These are phyloP conservation scores for Acidomyces sp. DNA, from an alignment of 495 filamentous ascomycete species.

Conservation along the genomic window DNA sequence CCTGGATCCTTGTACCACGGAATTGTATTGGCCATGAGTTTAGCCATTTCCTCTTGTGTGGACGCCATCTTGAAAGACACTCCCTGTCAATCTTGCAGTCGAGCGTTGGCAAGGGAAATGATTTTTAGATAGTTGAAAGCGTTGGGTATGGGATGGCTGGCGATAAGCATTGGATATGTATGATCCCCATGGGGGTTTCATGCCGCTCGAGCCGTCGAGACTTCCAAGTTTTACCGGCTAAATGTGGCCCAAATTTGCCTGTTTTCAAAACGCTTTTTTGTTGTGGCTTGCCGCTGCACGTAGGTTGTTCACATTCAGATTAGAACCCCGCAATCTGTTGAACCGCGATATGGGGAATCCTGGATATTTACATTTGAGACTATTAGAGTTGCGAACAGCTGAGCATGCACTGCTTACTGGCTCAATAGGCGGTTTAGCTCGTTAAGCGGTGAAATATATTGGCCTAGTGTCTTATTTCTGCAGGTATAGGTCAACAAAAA, in stretches of 20 bases:
- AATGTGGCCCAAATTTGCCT: not conserved
- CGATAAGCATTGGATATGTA: not conserved
- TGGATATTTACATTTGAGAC: too few relatives aligned
- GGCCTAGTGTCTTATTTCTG: too few relatives aligned
- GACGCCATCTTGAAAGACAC: conserved; percentile 1
- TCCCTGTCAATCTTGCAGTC: not conserved
- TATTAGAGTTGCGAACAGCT: too few relatives aligned
- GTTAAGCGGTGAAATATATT: too few relatives aligned
- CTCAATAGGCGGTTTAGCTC: too few relatives aligned
- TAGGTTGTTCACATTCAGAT: too few relatives aligned
- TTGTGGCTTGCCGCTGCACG: too few relatives aligned
- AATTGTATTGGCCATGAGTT: conserved; percentile 2
- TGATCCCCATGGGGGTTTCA: not conserved
- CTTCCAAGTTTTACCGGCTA: not conserved
- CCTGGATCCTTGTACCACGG: conserved; percentile 4
- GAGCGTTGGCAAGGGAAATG: not conserved
- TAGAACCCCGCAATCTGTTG: too few relatives aligned
- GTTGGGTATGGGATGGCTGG: not conserved
- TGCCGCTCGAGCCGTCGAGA: not conserved
- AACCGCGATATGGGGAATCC: too few relatives aligned
- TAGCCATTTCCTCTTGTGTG: conserved; percentile 4
- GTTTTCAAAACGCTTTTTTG: too few relatives aligned
- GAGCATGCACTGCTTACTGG: too few relatives aligned
- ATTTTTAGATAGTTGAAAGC: not conserved
- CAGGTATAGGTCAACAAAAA: too few relatives aligned